These are phyloP conservation scores for Nitzschia inconspicua DNA, from an alignment of 108 stramenopile species.

Conservation along the genomic window DNA sequence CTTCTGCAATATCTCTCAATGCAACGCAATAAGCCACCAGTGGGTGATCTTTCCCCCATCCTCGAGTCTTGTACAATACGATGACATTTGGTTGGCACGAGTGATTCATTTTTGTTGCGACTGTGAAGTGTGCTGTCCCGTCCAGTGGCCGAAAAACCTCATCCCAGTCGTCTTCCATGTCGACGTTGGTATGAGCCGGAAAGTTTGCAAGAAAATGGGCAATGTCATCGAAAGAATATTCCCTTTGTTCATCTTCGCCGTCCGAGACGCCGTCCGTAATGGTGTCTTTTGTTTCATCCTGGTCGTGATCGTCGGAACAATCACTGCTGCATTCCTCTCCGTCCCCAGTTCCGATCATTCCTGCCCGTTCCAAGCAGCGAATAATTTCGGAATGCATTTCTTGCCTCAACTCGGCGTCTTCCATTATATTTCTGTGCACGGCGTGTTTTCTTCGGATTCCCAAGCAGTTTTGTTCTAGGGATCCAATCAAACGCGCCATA, in stretches of 20 bases:
- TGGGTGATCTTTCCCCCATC: conserved; percentile 45
- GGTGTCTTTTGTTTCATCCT: conserved; percentile 10
- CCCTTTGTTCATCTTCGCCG: conserved; percentile 10
- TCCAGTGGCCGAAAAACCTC: conserved; percentile 67
- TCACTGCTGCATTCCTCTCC: conserved; percentile 19
- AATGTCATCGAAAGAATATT: conserved; percentile 51
- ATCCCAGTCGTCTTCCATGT: conserved; percentile 54
- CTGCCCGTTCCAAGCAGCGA: conserved; percentile 39
- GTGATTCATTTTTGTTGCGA: conserved; percentile 88
- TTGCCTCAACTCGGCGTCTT: conserved; percentile 33
- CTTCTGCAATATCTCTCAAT: conserved; percentile 48
- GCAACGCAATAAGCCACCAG: conserved; percentile 64
- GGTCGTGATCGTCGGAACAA: conserved; percentile 4
- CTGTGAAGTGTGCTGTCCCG: conserved; percentile 77
- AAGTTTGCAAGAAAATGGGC: conserved; percentile 41
- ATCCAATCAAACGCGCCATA: conserved; percentile 45
- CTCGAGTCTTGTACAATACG: conserved; percentile 41
- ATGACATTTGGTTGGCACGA: conserved; percentile 72
- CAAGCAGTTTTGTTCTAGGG: conserved; percentile 58
- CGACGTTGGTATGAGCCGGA: conserved; percentile 11
- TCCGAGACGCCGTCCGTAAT: neutral
- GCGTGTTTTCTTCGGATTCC: conserved; percentile 54
- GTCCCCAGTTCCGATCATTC: conserved; percentile 46
- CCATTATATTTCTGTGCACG: conserved; percentile 34
- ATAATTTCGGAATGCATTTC: conserved; percentile 34